Conservation (phyloP, 2,329 filamentous ascomycete genomes). For the Alternaria sp. region DNA sequence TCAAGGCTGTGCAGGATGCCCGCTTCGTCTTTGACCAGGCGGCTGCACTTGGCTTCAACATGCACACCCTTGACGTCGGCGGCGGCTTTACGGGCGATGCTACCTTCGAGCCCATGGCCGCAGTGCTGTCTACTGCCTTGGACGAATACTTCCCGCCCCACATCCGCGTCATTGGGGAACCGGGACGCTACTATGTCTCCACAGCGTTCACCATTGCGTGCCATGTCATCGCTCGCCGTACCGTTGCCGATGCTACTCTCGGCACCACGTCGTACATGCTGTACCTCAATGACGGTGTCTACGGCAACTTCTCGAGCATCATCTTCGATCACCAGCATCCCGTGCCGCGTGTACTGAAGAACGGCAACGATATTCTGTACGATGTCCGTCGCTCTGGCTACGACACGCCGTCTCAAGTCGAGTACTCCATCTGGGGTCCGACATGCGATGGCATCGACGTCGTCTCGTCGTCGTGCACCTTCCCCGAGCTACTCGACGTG, state of each 20-base stretch:
- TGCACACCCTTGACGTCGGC: conserved; percentile 91
- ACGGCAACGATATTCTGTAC: conserved; percentile 64
- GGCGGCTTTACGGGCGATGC: conserved; percentile 92
- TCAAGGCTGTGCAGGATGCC: conserved; percentile 89
- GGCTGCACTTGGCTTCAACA: conserved; percentile 73
- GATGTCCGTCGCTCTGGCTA: conserved; percentile 46
- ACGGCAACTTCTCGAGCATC: conserved; percentile 98
- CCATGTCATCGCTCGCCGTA: conserved; percentile 94
- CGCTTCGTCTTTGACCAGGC: conserved; percentile 89
- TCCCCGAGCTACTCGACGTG: conserved; percentile 79
- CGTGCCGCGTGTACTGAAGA: conserved; percentile 77
- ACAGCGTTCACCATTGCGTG: conserved; percentile 93
- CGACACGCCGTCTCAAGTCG: conserved; percentile 62
- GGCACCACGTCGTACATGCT: conserved; percentile 85
- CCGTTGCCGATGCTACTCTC: conserved; percentile 73
- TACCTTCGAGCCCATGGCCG: conserved; percentile 89
- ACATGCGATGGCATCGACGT: conserved; percentile 98
- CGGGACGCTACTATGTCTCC: conserved; percentile 94
- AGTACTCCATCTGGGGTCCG: conserved; percentile 98
- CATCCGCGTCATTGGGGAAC: conserved; percentile 91
- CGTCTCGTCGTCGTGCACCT: conserved; percentile 80
- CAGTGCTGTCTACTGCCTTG: conserved; percentile 76
- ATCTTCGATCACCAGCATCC: conserved; percentile 99
- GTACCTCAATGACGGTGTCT: conserved; percentile 96
- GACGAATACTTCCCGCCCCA: conserved; percentile 86